Percentiles rank a stretch among this genome's conserved stretches.
phyloP scores from a whole-genome alignment of 257 asterid genomes.

The Nicotiana undulata region DNA sequence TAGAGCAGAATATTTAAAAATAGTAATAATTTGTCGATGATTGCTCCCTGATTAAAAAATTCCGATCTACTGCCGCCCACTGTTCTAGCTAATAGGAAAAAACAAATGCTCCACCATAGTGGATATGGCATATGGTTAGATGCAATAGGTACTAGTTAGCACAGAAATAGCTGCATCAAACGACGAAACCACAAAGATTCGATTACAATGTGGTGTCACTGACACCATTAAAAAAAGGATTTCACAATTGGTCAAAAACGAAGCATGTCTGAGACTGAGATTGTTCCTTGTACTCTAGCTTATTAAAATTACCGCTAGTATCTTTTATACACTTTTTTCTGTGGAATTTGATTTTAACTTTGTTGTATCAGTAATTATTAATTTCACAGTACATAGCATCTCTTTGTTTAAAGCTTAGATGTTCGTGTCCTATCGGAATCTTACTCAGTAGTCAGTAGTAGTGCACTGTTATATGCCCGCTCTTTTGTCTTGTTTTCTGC shows the following conservation, averaged over 20 bases:
- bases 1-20: neutral
- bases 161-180: neutral
- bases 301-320: no score
- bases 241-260: slow-evolving; percentile 5
- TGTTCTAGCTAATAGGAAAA: neutral
- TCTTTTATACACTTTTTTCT: no score
- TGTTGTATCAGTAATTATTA: no score
- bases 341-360: no score
- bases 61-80: neutral
- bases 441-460: neutral
- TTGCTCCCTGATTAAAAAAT: neutral
- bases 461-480: neutral
- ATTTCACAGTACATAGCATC: neutral
- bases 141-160: neutral
- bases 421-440: slow-evolving; percentile 12
- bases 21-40: neutral
- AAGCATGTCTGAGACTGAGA: slow-evolving; percentile 11
- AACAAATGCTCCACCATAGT: neutral
- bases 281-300: neutral
- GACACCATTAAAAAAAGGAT: neutral
- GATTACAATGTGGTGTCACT: neutral
- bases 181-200: slow-evolving; percentile 4
- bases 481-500: slow-evolving; percentile 9
- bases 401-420: neutral
- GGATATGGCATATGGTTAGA: neutral